Base-by-base conservation (phyloP, 768 basidiomycete genomes). In the Pleurotus cornucopiae region DNA sequence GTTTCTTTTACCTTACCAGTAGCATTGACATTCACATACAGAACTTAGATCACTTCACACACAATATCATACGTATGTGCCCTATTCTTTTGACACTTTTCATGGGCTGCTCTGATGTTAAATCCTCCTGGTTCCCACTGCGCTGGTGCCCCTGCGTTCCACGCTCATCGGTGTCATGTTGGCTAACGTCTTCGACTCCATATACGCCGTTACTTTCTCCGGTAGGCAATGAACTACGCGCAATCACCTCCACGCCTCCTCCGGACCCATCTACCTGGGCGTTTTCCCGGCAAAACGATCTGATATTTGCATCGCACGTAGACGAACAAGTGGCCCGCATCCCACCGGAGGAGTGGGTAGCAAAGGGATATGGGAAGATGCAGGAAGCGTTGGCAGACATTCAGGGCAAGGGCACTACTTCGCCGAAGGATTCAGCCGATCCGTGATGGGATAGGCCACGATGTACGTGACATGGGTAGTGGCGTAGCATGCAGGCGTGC, bases 31-130 rank as follows among this genome's bases (percentile, higher is more conserved):
- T 34, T 34, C 13, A 21, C 30, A 13, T 20, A 34, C 61, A 80
- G 80, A 84, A 86, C 66, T 74, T 87, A 62, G 86, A 89, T 62
- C 82, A 88, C 66, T 88, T 86, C 68, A 88, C 86, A 23, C 74
- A 80, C 52, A 82, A 80, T 62, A 84, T 88, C 65, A 86, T 88
- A 61, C 79, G 84, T 80, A 65, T 61, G 76, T 73, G 11, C 41
- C 6, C 37, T 56, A 6, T 20, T 61, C 37, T 25, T 30, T 47
- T 21, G 20, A 51, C 5, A 45, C 52, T 46, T 14, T 18, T 21
- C 13, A 13, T 13, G 18, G n/a, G 48, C 46, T 48, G 16, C 26
- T 34, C 53, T 54, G 56, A 58, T 58, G 41, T 44, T 46, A 9
- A 13, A 16, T 53, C 23, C 45, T 44, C 41, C 46, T 9, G 14